Evolutionary conservation across 176 grass and related monocot genomes (phyloP), one percentile per base, ranked within the genome.

Genomic region (Poa pratensis): DNA sequence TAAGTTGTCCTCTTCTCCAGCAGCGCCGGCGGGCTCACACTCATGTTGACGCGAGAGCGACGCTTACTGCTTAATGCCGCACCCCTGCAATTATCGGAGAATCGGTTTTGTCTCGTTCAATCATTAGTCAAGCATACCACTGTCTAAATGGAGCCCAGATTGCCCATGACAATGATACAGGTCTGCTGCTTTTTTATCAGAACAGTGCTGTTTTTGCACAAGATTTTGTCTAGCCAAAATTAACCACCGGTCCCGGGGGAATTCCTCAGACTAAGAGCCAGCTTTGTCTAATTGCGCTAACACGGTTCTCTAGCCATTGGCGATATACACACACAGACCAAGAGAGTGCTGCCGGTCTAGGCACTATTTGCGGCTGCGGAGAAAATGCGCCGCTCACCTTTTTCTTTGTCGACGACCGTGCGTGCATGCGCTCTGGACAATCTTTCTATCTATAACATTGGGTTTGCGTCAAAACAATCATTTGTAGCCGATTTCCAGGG

Each of bases 211-310:
- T 35, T 35, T 35, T 35, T 35, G 18, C 10, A 42, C 53, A 59
- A 50, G 49, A 40, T 80, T 89, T 52, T 83, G n/a, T 27, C n/a
- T 70, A 23, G 53, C 39, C 80, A 58, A 77, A 37, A 82, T 75
- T 74, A 58, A 60, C 82, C 32, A 77, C 84, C 19, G 50, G 50
- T 68, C 80, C 46, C 28, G 9, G 48, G 12, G 79, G 80, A 52
- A 80, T 84, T 70, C 76, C 81, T 90, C 60, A 75, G 87, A 84
- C 27, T 17, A n/a, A 50, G 88, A 79, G 84, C 79, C 80, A 0
- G 6, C 26, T 28, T 83, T 83, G 80, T 80, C 74, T 67, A 71
- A 66, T 72, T 79, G 65, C 18, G 70, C 66, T 66, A 83, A 80
- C 75, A 80, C 75, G 84, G 89, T 80, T 60, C 75, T 42, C 59